Base-by-base conservation (phyloP, 495 filamentous ascomycete species). In the Trypethelium eluteriae region DNA sequence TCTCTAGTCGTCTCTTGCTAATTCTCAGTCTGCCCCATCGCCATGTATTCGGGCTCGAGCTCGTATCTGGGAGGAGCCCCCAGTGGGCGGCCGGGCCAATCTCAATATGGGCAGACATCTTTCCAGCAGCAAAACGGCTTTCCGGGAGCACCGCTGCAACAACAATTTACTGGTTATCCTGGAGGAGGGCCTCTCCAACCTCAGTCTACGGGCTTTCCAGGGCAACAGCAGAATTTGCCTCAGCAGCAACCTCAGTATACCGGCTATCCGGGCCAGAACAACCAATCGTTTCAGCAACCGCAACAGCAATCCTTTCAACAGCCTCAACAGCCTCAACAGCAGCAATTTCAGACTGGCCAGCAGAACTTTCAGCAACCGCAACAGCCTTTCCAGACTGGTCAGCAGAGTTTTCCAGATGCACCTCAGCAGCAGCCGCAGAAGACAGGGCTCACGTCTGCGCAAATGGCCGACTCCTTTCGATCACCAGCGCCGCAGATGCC, bases 31-130 rank as follows among this genome's bases (percentile, higher is more conserved):
- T 36, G 25, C 18, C 53, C 2, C 7, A 34, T 64, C 74, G 66
- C 76, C 79, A 96, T 96, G 92, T 96, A 87, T 80, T 93, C 92
- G 50, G 89, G 88, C 74, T 90, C 91, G 67, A 92, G 87, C 81
- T 87, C 90, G 62, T 96, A 87, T 75, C 81, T 94, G 68, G 90
- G 91, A 73, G 87, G 86, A 78, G 84, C 81, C 76, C 89, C 87
- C 76, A 87, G 79, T 78, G 80, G 84, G 75, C 91, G 89, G 68
- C 89, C 90, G 9, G 88, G 86, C 66, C 83, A 85, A 62, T 84
- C 81, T 70, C 86, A 85, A 77, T 86, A 84, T 81, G 81, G 81
- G 39, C 87, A 85, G 69, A 85, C 84, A 69, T 83, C 83, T 72
- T 84, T 84, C 66, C 78, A 79, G 69, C 86, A 83, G 41, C 86